Evolutionary conservation across 495 filamentous ascomycete species (phyloP), one percentile per base, ranked within the genome.

Genomic region (Lasiosphaeria ovina): DNA sequence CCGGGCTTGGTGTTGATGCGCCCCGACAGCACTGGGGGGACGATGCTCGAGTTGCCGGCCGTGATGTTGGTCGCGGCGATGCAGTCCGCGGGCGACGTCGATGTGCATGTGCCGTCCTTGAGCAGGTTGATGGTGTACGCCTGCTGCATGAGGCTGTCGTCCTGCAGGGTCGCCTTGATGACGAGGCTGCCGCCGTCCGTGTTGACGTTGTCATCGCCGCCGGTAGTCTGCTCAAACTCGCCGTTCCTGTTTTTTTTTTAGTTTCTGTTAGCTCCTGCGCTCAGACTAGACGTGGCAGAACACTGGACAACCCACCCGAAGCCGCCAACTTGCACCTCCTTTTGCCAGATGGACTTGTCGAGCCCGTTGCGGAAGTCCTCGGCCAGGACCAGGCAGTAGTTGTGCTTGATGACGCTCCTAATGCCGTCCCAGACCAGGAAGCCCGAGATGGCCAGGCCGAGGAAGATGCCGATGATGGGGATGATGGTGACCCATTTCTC

Each of bases 401-500:
- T 82, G 71, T 91, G 86, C 68, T 89, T 85, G 55, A 85, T 79
- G 3, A 93, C 88, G 51, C 80, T 83, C 6, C 73, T 71, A 16
- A 91, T 63, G 7, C 90, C 90, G 60, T 90, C 83, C 77, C 86
- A 92, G 11, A 93, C 77, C 49, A 93, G 66, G 62, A 90, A 79
- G 0, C 78, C 89, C 4, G 86, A 81, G 49, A 92, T 78, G 4
- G 63, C 83, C 49, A 92, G 63, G 31, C 90, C 90, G 9, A 90
- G 51, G 14, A 82, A 17, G 50, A 93, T 77, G 24, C 90, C 89
- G 32, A 89, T 69, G 49, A 91, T 65, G 3, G 89, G 89, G 35
- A 93, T 82, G 58, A 93, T 90, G 24, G 86, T 91, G 4, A 90
- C 86, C 90, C 90, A 93, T 77, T 91, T 92, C 79, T 92, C 87